A percentile compares a stretch with the other conserved stretches of the same genome.
These are phyloP conservation scores for Pseudocercospora fuligena DNA, from an alignment of 2,329 filamentous ascomycete species.

Conservation along the genomic window DNA sequence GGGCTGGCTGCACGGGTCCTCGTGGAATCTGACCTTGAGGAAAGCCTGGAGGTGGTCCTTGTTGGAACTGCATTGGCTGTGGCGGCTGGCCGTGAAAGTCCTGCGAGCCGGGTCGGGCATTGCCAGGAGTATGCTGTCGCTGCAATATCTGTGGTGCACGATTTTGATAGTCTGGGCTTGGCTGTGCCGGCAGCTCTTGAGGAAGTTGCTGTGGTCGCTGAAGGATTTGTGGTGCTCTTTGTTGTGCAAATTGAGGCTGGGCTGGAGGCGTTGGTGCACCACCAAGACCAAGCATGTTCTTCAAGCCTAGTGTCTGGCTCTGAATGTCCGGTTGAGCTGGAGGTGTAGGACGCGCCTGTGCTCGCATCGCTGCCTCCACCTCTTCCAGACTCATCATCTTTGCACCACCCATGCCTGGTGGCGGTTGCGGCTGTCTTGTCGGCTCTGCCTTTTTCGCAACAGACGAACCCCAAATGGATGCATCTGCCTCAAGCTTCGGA, in stretches of 20 bases:
- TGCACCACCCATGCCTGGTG: conserved; percentile 50
- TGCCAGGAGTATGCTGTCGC: conserved; percentile 37
- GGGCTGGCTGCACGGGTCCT: conserved; percentile 39
- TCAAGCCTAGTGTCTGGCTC: conserved; percentile 40
- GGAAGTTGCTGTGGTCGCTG: conserved; percentile 51
- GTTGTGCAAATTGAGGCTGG: conserved; percentile 42
- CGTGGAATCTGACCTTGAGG: conserved; percentile 41
- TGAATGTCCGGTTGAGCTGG: conserved; percentile 29
- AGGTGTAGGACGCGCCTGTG: conserved; percentile 59
- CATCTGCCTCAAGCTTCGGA: conserved; percentile 88
- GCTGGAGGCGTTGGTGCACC: conserved; percentile 27
- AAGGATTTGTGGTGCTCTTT: conserved; percentile 51
- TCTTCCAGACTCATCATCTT: conserved; percentile 97
- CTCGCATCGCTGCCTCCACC: conserved; percentile 90
- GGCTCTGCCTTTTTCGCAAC: conserved; percentile 56
- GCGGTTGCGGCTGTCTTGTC: conserved; percentile 19
- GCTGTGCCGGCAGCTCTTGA: conserved; percentile 38
- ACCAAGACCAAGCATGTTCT: conserved; percentile 42
- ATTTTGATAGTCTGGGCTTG: conserved; percentile 47
- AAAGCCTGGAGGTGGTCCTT: conserved; percentile 28
- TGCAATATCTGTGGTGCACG: conserved; percentile 48
- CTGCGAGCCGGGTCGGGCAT: conserved; percentile 30
- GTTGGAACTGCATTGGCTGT: conserved; percentile 34
- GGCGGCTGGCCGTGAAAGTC: conserved; percentile 35
- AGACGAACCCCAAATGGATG: conserved; percentile 85